Evolutionary conservation across 768 basidiomycete species (phyloP), one percentile per base, ranked within the genome.

Genomic region (Russula lepida): DNA sequence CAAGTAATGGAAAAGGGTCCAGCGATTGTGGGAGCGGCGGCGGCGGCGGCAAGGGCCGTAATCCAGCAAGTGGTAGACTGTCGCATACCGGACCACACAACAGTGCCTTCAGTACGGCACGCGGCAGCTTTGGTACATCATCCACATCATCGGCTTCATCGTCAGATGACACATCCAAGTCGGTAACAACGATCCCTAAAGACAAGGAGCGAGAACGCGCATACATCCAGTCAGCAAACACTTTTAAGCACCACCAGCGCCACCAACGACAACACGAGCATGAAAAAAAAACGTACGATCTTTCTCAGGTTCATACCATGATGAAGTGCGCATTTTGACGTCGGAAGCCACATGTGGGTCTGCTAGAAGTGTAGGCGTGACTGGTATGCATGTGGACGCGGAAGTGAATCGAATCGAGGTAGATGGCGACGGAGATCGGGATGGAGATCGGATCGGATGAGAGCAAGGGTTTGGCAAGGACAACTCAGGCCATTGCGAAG

Each of bases 291-390:
- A 59, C 66, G 37, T 30, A 66, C 66, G 56, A 25, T 66, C 66
- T 39, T 65, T 65, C 48, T 65, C 60, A 19, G 66, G 60, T 33
- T 66, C 66, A 27, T 65, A 66, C 66, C 66, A 66, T 11, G 66
- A 66, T n/a, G 60, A 59, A 6, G 48, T 37, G n/a, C 51, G 64
- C 66, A 66, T 66, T 21, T 56, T 61, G 47, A 66, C 47, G 52
- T 52, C 60, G 28, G 33, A 28, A 25, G 35, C 25, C 54, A 11
- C n/a, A 15, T 56, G 41, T 25, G 39, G 28, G 35, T 48, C 47
- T n/a, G 23, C 32, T 6, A 25, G 8, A 33, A 27, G 33, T 54
- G 59, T n/a, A 12, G 57, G 27, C 23, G 13, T 21, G 41, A 6
- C 3, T 7, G 30, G 23, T 6, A 25, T 12, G 33, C 11, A 25